A percentile compares a stretch with the other conserved stretches of the same genome.
These are phyloP conservation scores for Corinectria fuckeliana DNA, from an alignment of 2,329 filamentous ascomycete species.

Conservation along the genomic window DNA sequence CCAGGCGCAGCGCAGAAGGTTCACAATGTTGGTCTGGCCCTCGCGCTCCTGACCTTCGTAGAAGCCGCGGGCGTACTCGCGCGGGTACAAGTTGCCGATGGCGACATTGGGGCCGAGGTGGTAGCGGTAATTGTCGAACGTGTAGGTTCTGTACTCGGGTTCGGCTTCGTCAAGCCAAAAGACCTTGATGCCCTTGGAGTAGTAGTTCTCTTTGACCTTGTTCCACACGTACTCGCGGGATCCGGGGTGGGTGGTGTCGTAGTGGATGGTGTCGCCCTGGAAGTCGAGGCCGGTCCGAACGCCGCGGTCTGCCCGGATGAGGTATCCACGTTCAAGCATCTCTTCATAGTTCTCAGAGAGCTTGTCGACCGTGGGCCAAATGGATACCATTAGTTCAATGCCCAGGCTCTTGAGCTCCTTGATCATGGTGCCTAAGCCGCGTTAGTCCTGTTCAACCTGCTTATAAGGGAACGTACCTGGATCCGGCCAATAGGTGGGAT, in stretches of 20 bases:
- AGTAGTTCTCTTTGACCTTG: conserved; percentile 66
- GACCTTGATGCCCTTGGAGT: conserved; percentile 64
- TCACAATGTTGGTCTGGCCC: conserved; percentile 64
- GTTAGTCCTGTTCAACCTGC: not conserved
- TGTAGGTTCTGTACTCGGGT: conserved; percentile 68
- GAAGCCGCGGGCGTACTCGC: conserved; percentile 64
- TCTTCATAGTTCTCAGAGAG: conserved; percentile 65
- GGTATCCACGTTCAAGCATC: conserved; percentile 66
- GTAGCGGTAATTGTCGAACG: conserved; percentile 68
- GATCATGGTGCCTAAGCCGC: conserved; percentile 63
- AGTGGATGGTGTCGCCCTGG: conserved; percentile 64
- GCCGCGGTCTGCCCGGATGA: conserved; percentile 68
- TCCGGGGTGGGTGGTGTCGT: conserved; percentile 68
- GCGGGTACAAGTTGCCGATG: conserved; percentile 66
- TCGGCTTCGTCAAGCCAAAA: conserved; percentile 77
- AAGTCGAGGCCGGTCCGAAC: conserved; percentile 65
- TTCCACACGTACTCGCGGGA: conserved; percentile 66
- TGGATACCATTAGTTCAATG: conserved; percentile 72
- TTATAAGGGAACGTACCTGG: conserved; percentile 49
- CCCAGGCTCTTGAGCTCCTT: conserved; percentile 63
- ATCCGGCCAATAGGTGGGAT: conserved; percentile 69
- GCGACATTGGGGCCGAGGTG: conserved; percentile 44
- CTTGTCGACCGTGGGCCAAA: conserved; percentile 72
- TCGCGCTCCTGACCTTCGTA: conserved; percentile 62
- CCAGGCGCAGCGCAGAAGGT: conserved; percentile 59